A percentile compares a stretch with the other conserved stretches of the same genome.
Evolutionary conservation across 192 early-diverging fungal genomes (phyloP).

Genomic region (Backusella mclennaniae): DNA sequence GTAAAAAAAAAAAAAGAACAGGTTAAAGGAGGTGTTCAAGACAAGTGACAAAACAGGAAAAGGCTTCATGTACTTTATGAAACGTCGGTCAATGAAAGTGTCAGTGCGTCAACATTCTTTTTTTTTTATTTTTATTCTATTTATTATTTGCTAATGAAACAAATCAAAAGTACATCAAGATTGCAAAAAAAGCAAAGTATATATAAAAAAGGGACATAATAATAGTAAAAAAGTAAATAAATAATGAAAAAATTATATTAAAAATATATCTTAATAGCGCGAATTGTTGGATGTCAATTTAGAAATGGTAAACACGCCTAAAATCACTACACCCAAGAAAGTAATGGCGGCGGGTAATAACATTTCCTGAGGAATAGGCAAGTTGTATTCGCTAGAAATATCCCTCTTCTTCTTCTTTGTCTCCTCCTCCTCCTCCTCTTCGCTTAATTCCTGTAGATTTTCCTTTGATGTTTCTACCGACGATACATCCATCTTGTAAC

Average conservation of each 20-base stretch:
- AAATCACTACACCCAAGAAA: conserved; percentile 35
- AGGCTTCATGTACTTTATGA: neutral
- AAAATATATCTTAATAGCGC: conserved; percentile 8
- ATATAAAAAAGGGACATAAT: neutral
- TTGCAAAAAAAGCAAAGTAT: neutral
- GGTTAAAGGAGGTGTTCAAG: neutral
- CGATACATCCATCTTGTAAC: neutral
- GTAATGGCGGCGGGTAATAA: conserved; percentile 36
- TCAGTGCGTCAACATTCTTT: neutral
- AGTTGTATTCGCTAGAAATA: neutral
- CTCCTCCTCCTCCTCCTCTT: neutral
- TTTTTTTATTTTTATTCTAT: neutral
- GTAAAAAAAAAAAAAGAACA: neutral
- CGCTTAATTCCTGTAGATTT: neutral
- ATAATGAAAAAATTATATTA: neutral
- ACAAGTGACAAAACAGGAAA: neutral
- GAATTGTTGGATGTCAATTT: conserved; percentile 16
- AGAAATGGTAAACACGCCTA: conserved; percentile 32
- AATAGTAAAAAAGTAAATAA: neutral
- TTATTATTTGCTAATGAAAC: too few species aligned
- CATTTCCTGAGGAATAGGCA: conserved; percentile 22
- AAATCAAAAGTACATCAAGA: too few species aligned
- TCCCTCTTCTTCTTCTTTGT: neutral
- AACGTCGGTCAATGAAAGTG: neutral
- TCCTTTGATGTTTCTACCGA: neutral